Base-by-base conservation (phyloP, 176 grass and related monocot species). In the Avena insularis region DNA sequence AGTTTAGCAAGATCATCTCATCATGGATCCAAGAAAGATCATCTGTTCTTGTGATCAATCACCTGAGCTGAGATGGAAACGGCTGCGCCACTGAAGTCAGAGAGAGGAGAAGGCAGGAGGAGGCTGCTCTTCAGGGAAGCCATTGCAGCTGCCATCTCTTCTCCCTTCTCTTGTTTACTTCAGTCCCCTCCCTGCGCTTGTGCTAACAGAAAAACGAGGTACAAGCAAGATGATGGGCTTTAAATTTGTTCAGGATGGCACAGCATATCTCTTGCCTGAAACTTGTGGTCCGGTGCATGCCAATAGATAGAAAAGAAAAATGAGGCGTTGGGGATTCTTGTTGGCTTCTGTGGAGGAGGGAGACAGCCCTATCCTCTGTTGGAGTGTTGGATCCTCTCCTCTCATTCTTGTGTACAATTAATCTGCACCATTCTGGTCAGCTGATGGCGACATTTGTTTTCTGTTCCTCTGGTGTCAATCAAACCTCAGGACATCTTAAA, bases 1-100 rank as follows among this genome's bases (percentile, higher is more conserved):
- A 82, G 59, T 58, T 15, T 45, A 29, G 62, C 49, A 82, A 13
- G 62, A 80, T 43, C 79, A 35, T 58, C 54, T 51, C 2, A 75
- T 40, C 35, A 40, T 19, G n/a, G 45, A 57, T 20, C 5, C 1
- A 56, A 82, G 19, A 75, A 77, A 43, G 8, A n/a, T 9, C 15
- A 29, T 33, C 16, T 27, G 73, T 63, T 67, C 3, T 25, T 31
- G 56, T 83, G n/a, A 29, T 51, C 3, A 35, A 15, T 89, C 78
- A 99, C 94, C 89, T 93, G 89, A 54, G 78, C 9, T 15, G 97
- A 94, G 88, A 94, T 25, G 68, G 82, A 80, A 68, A 94, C 73
- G 31, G 85, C 68, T 29, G 92, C 77, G 45, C 85, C 89, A 19
- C 86, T 83, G 74, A 99, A 99, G 68, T 94, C 97, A 6, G 92